Conservation (phyloP, 139 green algal genomes). For the Coelastrella sp. region DNA sequence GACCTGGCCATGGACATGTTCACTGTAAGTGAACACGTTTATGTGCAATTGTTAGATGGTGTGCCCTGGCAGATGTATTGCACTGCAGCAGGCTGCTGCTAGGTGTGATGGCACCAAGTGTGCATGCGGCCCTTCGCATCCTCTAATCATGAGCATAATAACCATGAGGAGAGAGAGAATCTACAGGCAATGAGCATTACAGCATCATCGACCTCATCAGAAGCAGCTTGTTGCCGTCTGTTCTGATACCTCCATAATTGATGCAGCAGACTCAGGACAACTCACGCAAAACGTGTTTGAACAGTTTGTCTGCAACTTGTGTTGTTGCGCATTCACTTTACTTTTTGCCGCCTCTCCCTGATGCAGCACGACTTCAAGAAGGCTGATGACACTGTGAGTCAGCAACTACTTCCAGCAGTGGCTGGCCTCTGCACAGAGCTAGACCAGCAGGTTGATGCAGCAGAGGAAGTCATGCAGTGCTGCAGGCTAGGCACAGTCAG, state of each 20-base stretch:
- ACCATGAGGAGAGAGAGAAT: too few relatives aligned
- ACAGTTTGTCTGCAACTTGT: too few relatives aligned
- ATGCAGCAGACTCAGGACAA: too few relatives aligned
- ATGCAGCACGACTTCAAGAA: constrained; percentile 37
- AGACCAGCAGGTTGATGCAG: constrained; percentile 34
- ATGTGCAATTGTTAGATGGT: neutral
- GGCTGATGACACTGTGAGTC: neutral
- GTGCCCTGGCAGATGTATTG: neutral
- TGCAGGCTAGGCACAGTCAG: constrained; percentile 16
- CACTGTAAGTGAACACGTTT: constrained; percentile 3
- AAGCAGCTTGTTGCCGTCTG: too few relatives aligned
- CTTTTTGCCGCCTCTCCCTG: neutral
- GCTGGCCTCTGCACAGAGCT: neutral
- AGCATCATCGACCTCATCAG: too few relatives aligned
- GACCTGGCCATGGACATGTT: constrained; percentile 45
- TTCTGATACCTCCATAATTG: too few relatives aligned
- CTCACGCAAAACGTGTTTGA: too few relatives aligned
- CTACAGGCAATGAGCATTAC: too few relatives aligned
- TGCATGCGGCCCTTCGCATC: neutral
- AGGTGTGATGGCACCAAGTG: neutral
- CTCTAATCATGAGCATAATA: neutral
- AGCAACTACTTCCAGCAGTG: constrained; percentile 28
- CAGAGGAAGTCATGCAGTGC: constrained; percentile 47
- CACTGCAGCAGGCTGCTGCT: neutral
- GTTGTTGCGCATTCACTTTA: neutral